Evolutionary conservation across 2,329 filamentous ascomycete species (phyloP).

Genomic region (Xylariaceae sp.): DNA sequence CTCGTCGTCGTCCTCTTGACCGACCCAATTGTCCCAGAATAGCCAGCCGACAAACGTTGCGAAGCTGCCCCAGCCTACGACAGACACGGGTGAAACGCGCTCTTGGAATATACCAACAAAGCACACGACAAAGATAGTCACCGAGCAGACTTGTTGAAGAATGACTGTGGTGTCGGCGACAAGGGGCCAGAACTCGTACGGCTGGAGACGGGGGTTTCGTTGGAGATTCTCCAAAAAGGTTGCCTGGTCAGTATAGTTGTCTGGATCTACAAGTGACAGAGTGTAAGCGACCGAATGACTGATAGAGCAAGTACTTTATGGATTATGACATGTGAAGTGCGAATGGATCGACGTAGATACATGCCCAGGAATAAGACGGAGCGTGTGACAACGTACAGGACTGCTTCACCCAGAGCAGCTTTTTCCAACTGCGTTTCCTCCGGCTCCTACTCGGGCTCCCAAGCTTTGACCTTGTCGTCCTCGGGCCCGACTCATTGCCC

Average conservation of each 20-base stretch:
- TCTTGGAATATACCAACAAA: slow-evolving; percentile 87
- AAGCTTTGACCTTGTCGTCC: slow-evolving; percentile 43
- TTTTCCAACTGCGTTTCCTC: slow-evolving; percentile 79
- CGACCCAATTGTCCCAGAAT: slow-evolving; percentile 87
- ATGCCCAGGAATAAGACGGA: too few relatives aligned
- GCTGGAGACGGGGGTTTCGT: slow-evolving; percentile 84
- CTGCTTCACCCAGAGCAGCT: slow-evolving; percentile 96
- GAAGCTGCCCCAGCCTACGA: slow-evolving; percentile 78
- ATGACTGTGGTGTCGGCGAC: slow-evolving; percentile 95
- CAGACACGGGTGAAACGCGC: slow-evolving; percentile 80
- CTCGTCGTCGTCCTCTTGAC: slow-evolving; percentile 49
- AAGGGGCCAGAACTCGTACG: slow-evolving; percentile 97
- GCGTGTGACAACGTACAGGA: slow-evolving; percentile 57
- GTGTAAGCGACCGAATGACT: slow-evolving; percentile 5
- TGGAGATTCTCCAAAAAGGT: slow-evolving; percentile 96
- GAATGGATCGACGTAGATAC: neutral
- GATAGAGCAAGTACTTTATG: neutral
- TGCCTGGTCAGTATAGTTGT: slow-evolving; percentile 96
- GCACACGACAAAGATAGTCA: slow-evolving; percentile 89
- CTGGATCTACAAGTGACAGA: slow-evolving; percentile 59
- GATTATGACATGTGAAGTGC: neutral
- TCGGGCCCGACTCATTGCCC: slow-evolving; percentile 34
- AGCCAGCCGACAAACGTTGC: slow-evolving; percentile 84
- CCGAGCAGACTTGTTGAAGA: slow-evolving; percentile 91
- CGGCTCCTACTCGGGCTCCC: slow-evolving; percentile 60